Evolutionary conservation across 2,329 filamentous ascomycete species (phyloP), one percentile per base, ranked within the genome.

Genomic region (Raffaelea albimanens): DNA sequence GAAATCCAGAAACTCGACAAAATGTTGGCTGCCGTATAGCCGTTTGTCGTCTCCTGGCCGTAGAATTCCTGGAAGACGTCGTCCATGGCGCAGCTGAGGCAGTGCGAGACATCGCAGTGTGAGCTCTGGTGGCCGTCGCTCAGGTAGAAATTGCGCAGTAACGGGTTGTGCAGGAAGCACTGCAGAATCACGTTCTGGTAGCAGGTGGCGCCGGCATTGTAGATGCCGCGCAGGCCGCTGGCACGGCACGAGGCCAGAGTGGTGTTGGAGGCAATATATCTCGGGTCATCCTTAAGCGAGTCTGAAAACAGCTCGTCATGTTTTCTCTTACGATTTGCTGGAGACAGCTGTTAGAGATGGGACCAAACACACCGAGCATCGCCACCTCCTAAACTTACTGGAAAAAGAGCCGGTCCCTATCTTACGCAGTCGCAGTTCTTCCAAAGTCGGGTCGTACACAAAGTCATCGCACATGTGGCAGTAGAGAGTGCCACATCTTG

Each of bases 151-250:
- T 91, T 90, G 50, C 87, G 82, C 25, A 98, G 76, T 40, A 96
- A 76, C 1, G 91, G 91, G 60, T 97, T 96, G 68, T 96, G 91
- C 47, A 97, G 78, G 57, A 98, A 82, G 48, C 85, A 89, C 64
- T 97, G 93, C 16, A 98, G 73, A 43, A 97, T 89, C 25, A 96
- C 91, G 57, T 93, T 95, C 75, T 97, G 91, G 66, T 96, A 98
- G 69, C 91, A 98, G 11, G 93, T 97, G 50, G 94, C 89, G n/a
- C 91, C 93, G 63, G 95, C 91, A 60, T 97, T 98, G 66, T 95
- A 96, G 51, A 98, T 84, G 29, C 91, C 91, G 33, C 93, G 82
- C 36, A 96, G 78, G 10, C 93, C 91, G 55, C 85, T 89, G 18
- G 88, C 89, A 48, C 87, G 82, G 61, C 62, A 55, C 47, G 53